Conservation (phyloP, 768 basidiomycete genomes). For the Leccinum incarnatum region DNA sequence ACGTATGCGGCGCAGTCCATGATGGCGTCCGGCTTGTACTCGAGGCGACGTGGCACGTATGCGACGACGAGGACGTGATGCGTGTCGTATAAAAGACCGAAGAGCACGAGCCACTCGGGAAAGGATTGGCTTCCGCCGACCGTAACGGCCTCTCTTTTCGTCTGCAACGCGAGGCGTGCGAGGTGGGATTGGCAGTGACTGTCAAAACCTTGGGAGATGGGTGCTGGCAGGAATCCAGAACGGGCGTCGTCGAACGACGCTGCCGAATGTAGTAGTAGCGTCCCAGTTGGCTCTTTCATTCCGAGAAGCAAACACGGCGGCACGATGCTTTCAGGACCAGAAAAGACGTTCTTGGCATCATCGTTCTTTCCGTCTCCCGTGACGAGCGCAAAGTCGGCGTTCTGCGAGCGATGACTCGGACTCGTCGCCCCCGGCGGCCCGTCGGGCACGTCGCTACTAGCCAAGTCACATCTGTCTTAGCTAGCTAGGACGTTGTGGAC, state of each 20-base stretch:
- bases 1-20: slow-evolving; percentile 14
- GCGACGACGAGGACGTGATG: slow-evolving; percentile 21
- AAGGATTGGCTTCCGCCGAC: background rate
- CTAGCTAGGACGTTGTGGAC: background rate
- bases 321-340: background rate
- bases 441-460: slow-evolving; percentile 6
- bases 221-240: background rate
- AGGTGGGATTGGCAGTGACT: slow-evolving; percentile 10
- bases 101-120: slow-evolving; percentile 28
- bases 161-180: slow-evolving; percentile 9
- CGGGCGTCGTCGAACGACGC: background rate
- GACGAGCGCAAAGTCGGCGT: slow-evolving; percentile 16
- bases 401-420: background rate
- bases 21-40: background rate
- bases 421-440: background rate
- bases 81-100: slow-evolving; percentile 22
- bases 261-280: background rate
- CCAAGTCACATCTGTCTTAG: slow-evolving; percentile 1
- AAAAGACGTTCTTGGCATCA: background rate
- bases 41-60: slow-evolving; percentile 15
- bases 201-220: slow-evolving; percentile 17
- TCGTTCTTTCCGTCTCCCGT: background rate
- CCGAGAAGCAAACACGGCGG: slow-evolving; percentile 19
- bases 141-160: background rate
- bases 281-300: slow-evolving; percentile 6